phyloP scores from a whole-genome alignment of 345 rosid species.

The Angophora floribunda region DNA sequence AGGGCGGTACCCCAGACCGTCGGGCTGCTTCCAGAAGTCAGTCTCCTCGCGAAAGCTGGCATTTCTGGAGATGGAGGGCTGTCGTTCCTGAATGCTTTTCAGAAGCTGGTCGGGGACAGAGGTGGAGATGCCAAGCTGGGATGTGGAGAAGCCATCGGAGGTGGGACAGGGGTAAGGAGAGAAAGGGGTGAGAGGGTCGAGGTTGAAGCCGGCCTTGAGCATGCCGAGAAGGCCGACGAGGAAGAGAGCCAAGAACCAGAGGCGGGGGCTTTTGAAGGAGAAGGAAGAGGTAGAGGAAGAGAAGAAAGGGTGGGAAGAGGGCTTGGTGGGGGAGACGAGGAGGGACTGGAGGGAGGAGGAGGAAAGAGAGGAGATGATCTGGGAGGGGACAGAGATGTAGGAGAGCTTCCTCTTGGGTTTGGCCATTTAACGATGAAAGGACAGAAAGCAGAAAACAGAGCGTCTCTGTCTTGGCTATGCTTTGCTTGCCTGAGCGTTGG shows the following conservation, averaged over 20 bases:
- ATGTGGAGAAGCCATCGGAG: slow-evolving; percentile 3
- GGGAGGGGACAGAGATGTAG: slow-evolving; percentile 55
- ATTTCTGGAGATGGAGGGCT: not conserved
- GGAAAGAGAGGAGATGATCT: slow-evolving; percentile 38
- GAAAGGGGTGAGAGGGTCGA: slow-evolving; percentile 33
- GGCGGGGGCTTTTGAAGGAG: slow-evolving; percentile 31
- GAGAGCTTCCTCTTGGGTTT: slow-evolving; percentile 23
- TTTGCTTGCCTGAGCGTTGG: not conserved
- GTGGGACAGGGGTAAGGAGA: slow-evolving; percentile 51
- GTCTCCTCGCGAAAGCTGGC: not conserved
- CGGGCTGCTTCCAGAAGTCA: slow-evolving; percentile 97
- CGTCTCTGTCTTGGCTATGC: not conserved
- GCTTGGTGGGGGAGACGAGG: slow-evolving; percentile 53
- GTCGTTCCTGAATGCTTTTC: not conserved
- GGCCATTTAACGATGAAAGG: slow-evolving; percentile 25
- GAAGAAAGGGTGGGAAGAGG: slow-evolving; percentile 11
- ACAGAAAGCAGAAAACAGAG: not conserved
- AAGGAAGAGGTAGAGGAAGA: not conserved
- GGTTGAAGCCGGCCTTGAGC: slow-evolving; percentile 31
- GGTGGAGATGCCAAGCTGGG: not conserved
- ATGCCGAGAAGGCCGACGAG: slow-evolving; percentile 45
- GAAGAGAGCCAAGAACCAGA: slow-evolving; percentile 47
- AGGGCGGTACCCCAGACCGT: slow-evolving; percentile 79
- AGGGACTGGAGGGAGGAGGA: slow-evolving; percentile 55
- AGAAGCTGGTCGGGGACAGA: not conserved